Percentiles rank a stretch among this genome's conserved stretches.
phyloP scores from a whole-genome alignment of 176 grass and related monocot genomes.

The Pontederia crassipes region DNA sequence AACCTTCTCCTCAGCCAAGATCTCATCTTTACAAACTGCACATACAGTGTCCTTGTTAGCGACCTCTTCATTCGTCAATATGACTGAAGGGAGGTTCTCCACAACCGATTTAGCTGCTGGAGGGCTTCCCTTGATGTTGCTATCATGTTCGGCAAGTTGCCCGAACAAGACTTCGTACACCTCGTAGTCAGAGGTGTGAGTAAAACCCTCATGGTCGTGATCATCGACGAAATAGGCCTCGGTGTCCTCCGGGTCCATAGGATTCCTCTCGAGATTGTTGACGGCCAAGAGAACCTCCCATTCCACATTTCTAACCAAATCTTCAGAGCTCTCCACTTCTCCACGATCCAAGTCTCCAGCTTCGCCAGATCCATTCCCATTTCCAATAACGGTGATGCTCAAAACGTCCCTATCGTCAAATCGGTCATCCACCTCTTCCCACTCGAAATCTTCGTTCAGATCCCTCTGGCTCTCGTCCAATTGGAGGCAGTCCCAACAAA shows the following conservation, averaged over 20 bases:
- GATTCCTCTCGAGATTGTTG: conserved; percentile 37
- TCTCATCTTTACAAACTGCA: conserved; percentile 63
- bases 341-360: conserved; percentile 13
- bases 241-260: conserved; percentile 23
- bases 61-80: conserved; percentile 25
- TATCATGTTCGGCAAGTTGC: conserved; percentile 44
- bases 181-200: conserved; percentile 11
- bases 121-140: conserved; percentile 36
- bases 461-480: conserved; percentile 31
- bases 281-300: conserved; percentile 73
- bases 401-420: conserved; percentile 17
- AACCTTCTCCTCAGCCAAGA: conserved; percentile 5
- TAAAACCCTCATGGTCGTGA: conserved; percentile 12
- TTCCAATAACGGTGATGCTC: conserved; percentile 19
- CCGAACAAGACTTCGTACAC: conserved; percentile 50
- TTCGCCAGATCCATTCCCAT: conserved; percentile 34
- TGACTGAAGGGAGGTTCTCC: conserved; percentile 53
- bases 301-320: conserved; percentile 31
- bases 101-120: conserved; percentile 45
- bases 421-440: conserved; percentile 31
- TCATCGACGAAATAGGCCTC: conserved; percentile 55
- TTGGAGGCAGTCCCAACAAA: conserved; percentile 50
- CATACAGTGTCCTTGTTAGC: conserved; percentile 29
- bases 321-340: conserved; percentile 5
- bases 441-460: conserved; percentile 19